These are phyloP conservation scores for Purpureocillium lavendulum DNA, from an alignment of 2,329 filamentous ascomycete genomes.

Conservation along the genomic window DNA sequence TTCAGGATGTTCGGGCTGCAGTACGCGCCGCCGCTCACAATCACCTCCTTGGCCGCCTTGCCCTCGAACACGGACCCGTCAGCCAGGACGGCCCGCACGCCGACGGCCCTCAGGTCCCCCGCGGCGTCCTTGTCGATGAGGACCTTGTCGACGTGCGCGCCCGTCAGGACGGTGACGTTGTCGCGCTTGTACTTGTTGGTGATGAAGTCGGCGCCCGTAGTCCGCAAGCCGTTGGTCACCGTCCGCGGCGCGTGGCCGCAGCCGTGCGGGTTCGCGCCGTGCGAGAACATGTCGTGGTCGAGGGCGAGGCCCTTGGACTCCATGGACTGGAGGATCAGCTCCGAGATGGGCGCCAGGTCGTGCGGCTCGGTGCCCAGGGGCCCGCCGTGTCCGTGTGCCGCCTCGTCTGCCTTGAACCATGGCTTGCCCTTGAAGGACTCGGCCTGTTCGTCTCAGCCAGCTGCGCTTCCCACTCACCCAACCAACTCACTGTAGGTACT, in stretches of 20 bases:
- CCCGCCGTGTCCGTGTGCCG: conserved; percentile 41
- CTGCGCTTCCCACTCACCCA: too few relatives aligned
- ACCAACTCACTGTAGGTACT: too few relatives aligned
- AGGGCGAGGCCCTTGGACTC: conserved; percentile 43
- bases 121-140: conserved; percentile 28
- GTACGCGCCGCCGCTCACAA: conserved; percentile 39
- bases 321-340: conserved; percentile 45
- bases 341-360: conserved; percentile 49
- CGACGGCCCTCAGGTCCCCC: conserved; percentile 32
- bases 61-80: not conserved
- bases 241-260: conserved; percentile 48
- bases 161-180: conserved; percentile 39
- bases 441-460: conserved; percentile 19
- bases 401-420: conserved; percentile 43
- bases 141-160: conserved; percentile 43
- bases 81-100: conserved; percentile 30
- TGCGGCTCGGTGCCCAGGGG: conserved; percentile 48
- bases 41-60: conserved; percentile 25
- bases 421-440: conserved; percentile 50
- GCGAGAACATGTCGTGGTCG: conserved; percentile 51
- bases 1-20: conserved; percentile 43
- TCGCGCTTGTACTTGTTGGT: conserved; percentile 24
- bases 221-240: conserved; percentile 41
- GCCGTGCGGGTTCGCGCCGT: conserved; percentile 39
- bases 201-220: conserved; percentile 45